These are phyloP conservation scores for Xylaria digitata DNA, from an alignment of 2,329 filamentous ascomycete species.

Conservation along the genomic window DNA sequence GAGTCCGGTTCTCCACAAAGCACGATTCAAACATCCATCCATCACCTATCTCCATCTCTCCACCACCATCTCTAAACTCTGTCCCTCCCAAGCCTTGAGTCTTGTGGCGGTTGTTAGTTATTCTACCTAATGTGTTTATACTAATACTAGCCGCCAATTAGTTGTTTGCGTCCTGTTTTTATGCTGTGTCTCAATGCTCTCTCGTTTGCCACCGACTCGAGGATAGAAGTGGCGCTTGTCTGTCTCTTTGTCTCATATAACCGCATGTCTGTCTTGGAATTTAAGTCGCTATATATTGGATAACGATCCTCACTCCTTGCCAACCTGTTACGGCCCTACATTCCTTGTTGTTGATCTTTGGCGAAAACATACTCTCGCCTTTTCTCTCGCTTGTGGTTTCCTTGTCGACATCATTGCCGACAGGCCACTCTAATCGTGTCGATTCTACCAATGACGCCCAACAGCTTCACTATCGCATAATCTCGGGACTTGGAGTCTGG, in stretches of 20 bases:
- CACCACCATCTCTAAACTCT: conserved; percentile 21
- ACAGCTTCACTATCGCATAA: conserved; percentile 45
- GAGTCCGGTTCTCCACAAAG: conserved; percentile 31
- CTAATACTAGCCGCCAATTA: conserved; percentile 32
- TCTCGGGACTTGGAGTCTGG: conserved; percentile 49
- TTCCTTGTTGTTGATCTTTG: conserved; percentile 44
- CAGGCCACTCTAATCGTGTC: conserved; percentile 33
- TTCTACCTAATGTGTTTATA: conserved; percentile 30
- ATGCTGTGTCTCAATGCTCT: conserved; percentile 39
- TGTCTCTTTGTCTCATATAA: conserved; percentile 46
- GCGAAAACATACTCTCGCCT: conserved; percentile 26
- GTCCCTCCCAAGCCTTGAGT: conserved; percentile 18
- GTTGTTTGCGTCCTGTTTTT: conserved; percentile 33
- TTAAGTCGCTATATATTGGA: conserved; percentile 46
- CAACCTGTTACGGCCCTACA: conserved; percentile 44
- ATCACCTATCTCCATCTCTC: conserved; percentile 23
- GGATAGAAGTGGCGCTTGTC: conserved; percentile 41
- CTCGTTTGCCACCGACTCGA: conserved; percentile 35
- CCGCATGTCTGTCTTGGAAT: conserved; percentile 49
- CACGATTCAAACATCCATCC: conserved; percentile 36
- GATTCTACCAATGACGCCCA: conserved; percentile 43
- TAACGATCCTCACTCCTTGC: conserved; percentile 33
- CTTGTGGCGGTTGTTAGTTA: conserved; percentile 17
- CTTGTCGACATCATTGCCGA: conserved; percentile 19
- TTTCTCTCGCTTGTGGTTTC: conserved; percentile 34